These are phyloP conservation scores for Fusarium sp. DNA, from an alignment of 2,329 filamentous ascomycete genomes.

Conservation along the genomic window DNA sequence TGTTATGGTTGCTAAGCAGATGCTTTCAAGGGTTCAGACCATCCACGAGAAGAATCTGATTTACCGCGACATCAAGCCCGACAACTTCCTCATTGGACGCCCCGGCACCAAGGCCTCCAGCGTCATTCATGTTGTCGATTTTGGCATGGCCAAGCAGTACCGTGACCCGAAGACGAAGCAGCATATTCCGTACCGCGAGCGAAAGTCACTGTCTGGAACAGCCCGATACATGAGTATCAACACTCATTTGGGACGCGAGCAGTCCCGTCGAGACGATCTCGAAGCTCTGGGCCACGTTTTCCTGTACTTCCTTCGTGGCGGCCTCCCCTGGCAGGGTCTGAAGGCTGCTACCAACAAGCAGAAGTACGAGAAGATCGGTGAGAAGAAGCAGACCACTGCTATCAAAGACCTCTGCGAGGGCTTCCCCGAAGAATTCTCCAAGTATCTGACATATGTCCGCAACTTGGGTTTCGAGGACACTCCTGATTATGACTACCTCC, in stretches of 20 bases:
- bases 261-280: constrained; percentile 94
- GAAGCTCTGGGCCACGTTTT: constrained; percentile 86
- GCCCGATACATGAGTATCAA: constrained; percentile 99
- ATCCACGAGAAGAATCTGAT: constrained; percentile 99
- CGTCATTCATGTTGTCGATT: constrained; percentile 98
- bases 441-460: constrained; percentile 96
- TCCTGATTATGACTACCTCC: constrained; percentile 97
- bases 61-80: constrained; percentile 98
- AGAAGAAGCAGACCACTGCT: constrained; percentile 98
- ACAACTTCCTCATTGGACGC: constrained; percentile 98
- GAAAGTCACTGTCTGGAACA: constrained; percentile 96
- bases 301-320: constrained; percentile 80
- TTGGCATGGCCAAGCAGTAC: constrained; percentile 99
- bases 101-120: constrained; percentile 95
- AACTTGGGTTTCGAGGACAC: constrained; percentile 99
- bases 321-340: constrained; percentile 78
- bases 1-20: constrained; percentile 99
- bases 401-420: constrained; percentile 98
- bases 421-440: constrained; percentile 97
- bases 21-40: constrained; percentile 91
- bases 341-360: constrained; percentile 88
- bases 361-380: constrained; percentile 99
- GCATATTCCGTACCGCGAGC: constrained; percentile 96
- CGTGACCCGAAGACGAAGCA: constrained; percentile 99
- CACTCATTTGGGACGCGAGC: constrained; percentile 95